A percentile compares a stretch with the other conserved stretches of the same genome.
These are phyloP conservation scores for Pelargonium citronellum DNA, from an alignment of 441 rosid species.

Conservation along the genomic window DNA sequence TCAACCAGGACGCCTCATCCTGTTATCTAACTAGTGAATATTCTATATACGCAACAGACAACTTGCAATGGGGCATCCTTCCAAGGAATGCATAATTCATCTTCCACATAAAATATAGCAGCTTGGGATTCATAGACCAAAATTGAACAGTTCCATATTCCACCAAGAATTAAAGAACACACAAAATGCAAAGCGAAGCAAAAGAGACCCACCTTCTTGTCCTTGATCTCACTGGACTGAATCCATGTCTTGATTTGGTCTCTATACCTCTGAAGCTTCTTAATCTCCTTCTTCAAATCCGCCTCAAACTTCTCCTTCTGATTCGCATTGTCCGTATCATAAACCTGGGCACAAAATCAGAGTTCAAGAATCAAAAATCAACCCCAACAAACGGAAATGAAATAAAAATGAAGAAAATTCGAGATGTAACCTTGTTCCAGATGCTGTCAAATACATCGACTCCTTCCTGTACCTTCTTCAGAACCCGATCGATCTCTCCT, in stretches of 20 bases:
- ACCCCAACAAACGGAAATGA: neutral
- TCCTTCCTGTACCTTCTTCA: slow-evolving; percentile 98
- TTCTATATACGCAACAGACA: too few relatives aligned
- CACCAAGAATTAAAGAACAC: too few relatives aligned
- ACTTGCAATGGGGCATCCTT: too few relatives aligned
- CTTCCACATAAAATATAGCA: too few relatives aligned
- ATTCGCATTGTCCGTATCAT: slow-evolving; percentile 94
- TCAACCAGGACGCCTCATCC: too few relatives aligned
- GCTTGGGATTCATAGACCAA: too few relatives aligned
- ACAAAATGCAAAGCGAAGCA: neutral
- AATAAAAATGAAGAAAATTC: too few relatives aligned
- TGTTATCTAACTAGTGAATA: too few relatives aligned
- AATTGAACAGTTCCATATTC: too few relatives aligned
- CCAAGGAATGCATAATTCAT: too few relatives aligned
- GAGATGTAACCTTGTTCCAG: slow-evolving; percentile 72
- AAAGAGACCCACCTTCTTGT: slow-evolving; percentile 66
- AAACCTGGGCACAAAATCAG: slow-evolving; percentile 50
- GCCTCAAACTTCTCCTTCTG: slow-evolving; percentile 99
- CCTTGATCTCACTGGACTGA: slow-evolving; percentile 98
- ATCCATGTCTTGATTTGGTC: slow-evolving; percentile 99
- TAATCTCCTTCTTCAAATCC: slow-evolving; percentile 98
- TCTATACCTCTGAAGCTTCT: slow-evolving; percentile 95
- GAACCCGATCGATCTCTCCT: slow-evolving; percentile 97
- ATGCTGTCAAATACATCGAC: slow-evolving; percentile 96
- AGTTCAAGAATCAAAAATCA: neutral